Conservation (phyloP, 495 filamentous ascomycete genomes). For the Lentithecium fluviatile region DNA sequence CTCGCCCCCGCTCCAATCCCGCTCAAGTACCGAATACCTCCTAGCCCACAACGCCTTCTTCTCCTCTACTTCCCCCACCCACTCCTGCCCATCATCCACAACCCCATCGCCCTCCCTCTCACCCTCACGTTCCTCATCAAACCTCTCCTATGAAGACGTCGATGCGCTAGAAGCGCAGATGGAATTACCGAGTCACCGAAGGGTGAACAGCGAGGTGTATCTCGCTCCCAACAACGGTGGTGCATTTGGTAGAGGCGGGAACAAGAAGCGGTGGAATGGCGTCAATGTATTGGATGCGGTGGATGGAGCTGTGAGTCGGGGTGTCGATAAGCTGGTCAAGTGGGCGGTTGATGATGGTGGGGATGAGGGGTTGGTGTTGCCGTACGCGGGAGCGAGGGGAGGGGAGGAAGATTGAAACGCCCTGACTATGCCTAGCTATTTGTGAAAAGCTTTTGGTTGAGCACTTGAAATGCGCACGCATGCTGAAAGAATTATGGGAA, state of each 20-base stretch:
- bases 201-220: not conserved
- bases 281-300: conserved; percentile 13
- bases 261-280: not conserved
- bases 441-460: no score
- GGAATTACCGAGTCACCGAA: not conserved
- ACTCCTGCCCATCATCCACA: not conserved
- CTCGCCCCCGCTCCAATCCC: not conserved
- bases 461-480: no score
- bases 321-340: conserved; percentile 16
- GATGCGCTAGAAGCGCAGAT: conserved; percentile 7
- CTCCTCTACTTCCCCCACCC: not conserved
- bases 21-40: conserved; percentile 5
- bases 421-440: no score
- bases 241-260: not conserved
- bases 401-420: not conserved
- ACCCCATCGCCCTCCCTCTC: not conserved
- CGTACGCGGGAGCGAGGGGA: conserved; percentile 7
- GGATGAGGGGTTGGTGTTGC: conserved; percentile 24
- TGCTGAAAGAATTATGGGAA: not conserved
- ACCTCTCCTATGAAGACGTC: not conserved
- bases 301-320: conserved; percentile 16
- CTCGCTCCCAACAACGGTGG: not conserved
- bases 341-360: conserved; percentile 23
- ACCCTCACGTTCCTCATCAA: not conserved
- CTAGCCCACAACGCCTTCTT: conserved; percentile 1